Evolutionary conservation across 2,329 filamentous ascomycete species (phyloP), one percentile per base, ranked within the genome.

Genomic region (Kalaharituber pfeilii): DNA sequence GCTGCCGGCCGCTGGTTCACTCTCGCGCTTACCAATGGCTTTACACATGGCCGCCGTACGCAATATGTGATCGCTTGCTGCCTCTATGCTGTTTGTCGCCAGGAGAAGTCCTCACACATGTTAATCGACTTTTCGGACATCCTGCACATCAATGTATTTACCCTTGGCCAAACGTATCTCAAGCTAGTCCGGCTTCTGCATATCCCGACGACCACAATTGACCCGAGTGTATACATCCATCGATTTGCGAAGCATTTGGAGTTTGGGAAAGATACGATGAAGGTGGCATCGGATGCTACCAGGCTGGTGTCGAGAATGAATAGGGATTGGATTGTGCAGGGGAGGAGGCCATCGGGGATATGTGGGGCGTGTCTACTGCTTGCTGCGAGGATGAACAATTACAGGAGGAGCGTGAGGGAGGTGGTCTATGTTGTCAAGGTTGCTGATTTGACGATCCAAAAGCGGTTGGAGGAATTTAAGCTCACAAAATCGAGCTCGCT

Each of bases 381-480:
- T 67, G 91, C 91, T 5, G 89, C 91, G 7, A 84, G 91, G 52
- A 96, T 96, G 83, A 94, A 95, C 75, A 96, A 96, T 68, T 98
- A 93, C 66, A 83, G 89, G 45, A 81, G 91, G 18, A 94, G 87
- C 0, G 80, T 94, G 11, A 79, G 87, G 27, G 91, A 98, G 69
- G 84, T 98, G 7, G 89, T 96, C n/a, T 96, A 94, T 66, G 85
- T 95, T 33, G 89, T 95, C 66, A 96, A 95, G 66, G 88, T 96
- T 51, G 93, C 88, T 42, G 93, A 93, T 60, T 78, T 86, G 57
- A 98, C 91, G 6, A 86, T 98, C 57, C 84, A 87, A 64, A 86
- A 89, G 66, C 86, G 91, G 58, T 72, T 98, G 8, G 81, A 88
- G 60, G 91, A 98, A 66, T 98, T 96, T 69, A 86, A 85, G 59